Conservation (phyloP, 768 basidiomycete species). For the Russula sp. region DNA sequence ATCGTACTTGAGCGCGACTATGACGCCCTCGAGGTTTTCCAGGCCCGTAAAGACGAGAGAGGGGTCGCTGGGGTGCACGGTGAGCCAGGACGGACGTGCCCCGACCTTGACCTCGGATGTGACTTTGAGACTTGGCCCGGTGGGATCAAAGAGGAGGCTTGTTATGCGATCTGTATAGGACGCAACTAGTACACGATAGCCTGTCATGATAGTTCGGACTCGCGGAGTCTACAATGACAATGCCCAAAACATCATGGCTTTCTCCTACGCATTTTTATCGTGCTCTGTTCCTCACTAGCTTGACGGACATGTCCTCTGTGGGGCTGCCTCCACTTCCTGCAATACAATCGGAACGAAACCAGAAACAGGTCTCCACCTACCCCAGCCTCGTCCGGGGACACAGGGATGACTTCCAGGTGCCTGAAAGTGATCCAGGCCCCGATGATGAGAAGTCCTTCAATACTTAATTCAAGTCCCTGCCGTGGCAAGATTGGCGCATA, state of each 20-base stretch:
- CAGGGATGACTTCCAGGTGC: not conserved
- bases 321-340: too few species aligned
- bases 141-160: constrained; percentile 58
- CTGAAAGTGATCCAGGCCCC: not conserved
- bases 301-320: too few species aligned
- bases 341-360: too few species aligned
- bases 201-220: constrained; percentile 18
- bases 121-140: constrained; percentile 39
- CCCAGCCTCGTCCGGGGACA: too few species aligned
- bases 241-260: too few species aligned
- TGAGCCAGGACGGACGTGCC: constrained; percentile 72
- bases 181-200: constrained; percentile 47
- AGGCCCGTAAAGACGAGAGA: constrained; percentile 60
- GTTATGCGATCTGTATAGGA: constrained; percentile 62
- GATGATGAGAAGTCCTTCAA: not conserved
- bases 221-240: too few species aligned
- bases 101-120: constrained; percentile 46
- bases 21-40: constrained; percentile 61
- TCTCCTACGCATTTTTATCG: too few species aligned
- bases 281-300: too few species aligned
- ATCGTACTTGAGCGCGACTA: constrained; percentile 54
- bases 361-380: too few species aligned
- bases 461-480: not conserved
- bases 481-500: not conserved
- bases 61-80: constrained; percentile 48